A percentile compares a stretch with the other conserved stretches of the same genome.
Conservation (phyloP, 2,329 filamentous ascomycete species). For the Sporothrix mexicana region DNA sequence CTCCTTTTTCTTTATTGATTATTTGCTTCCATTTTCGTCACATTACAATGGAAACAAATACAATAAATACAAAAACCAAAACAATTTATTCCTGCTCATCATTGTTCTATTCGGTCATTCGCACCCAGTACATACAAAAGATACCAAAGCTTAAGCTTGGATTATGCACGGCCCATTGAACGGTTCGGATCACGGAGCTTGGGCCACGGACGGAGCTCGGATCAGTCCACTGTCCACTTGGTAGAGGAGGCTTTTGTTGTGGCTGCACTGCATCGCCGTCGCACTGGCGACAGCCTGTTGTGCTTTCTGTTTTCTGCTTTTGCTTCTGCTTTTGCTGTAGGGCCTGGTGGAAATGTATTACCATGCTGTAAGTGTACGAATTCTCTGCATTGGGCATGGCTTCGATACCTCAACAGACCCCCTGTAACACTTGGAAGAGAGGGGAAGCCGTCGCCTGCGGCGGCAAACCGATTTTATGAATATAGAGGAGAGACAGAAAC, state of each 20-base stretch:
- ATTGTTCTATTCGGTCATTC: no score
- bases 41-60: no score
- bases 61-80: neutral
- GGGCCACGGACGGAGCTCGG: neutral
- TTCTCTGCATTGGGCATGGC: neutral
- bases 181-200: neutral
- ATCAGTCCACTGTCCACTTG: neutral
- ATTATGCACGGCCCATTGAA: neutral
- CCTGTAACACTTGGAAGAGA: neutral
- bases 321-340: neutral
- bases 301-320: no score
- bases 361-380: neutral
- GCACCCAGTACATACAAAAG: no score
- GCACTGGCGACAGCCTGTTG: no score
- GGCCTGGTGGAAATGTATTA: neutral
- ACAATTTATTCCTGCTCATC: neutral
- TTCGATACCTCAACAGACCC: neutral
- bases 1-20: no score
- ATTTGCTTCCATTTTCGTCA: no score
- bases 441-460: conserved; percentile 10
- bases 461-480: conserved; percentile 16
- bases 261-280: neutral
- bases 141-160: neutral
- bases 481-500: neutral
- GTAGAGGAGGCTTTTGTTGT: neutral